phyloP scores from a whole-genome alignment of 129 eudicot species.

The Pulicaria dysenterica region DNA sequence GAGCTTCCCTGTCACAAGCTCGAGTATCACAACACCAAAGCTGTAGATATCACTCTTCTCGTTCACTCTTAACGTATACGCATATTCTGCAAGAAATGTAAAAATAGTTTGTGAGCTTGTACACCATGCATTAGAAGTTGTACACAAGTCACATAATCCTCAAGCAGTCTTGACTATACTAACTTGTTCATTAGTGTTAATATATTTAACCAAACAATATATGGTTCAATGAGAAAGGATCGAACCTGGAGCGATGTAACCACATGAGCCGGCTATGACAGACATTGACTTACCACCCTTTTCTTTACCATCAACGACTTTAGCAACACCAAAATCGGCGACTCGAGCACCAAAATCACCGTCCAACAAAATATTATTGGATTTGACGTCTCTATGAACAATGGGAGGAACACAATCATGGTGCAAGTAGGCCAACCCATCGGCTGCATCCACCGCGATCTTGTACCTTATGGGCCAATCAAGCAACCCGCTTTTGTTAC shows the following conservation, averaged over 20 bases:
- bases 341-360: slow-evolving; percentile 85
- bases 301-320: slow-evolving; percentile 66
- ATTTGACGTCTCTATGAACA: slow-evolving; percentile 90
- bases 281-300: slow-evolving; percentile 82
- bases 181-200: background rate
- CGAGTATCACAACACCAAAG: slow-evolving; percentile 88
- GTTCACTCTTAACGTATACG: slow-evolving; percentile 95
- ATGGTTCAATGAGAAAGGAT: background rate
- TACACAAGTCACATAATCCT: background rate
- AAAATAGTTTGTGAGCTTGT: background rate
- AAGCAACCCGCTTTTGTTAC: slow-evolving; percentile 72
- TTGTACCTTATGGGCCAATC: slow-evolving; percentile 85
- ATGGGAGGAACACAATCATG: slow-evolving; percentile 91
- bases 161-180: background rate
- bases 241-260: slow-evolving; percentile 98
- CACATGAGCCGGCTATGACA: slow-evolving; percentile 94
- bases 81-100: slow-evolving; percentile 63
- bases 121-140: background rate
- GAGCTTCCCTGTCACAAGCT: slow-evolving; percentile 84
- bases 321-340: slow-evolving; percentile 96
- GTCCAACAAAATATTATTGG: slow-evolving; percentile 81
- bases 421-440: slow-evolving; percentile 89
- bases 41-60: slow-evolving; percentile 96
- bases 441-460: slow-evolving; percentile 86
- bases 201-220: background rate